These are phyloP conservation scores for Phaeotremella skinneri DNA, from an alignment of 768 basidiomycete species.

Conservation along the genomic window DNA sequence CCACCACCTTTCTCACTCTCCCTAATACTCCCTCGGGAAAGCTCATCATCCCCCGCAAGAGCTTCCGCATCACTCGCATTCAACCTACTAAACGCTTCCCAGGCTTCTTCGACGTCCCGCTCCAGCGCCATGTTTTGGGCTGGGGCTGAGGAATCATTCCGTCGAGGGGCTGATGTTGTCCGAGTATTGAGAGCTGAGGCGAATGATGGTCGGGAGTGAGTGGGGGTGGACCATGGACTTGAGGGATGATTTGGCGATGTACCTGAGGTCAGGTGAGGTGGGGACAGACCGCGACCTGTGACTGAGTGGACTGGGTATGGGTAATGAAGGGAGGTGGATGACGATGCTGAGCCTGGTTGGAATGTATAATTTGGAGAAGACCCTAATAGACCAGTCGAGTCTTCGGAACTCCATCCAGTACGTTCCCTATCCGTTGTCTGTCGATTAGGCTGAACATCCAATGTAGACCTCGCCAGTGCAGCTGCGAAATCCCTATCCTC, in stretches of 20 bases:
- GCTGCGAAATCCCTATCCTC: conserved; percentile 45
- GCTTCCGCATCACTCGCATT: conserved; percentile 12
- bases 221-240: neutral
- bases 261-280: neutral
- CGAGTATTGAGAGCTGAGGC: conserved; percentile 26
- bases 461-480: conserved; percentile 42
- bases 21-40: conserved; percentile 7
- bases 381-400: neutral
- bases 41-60: conserved; percentile 2
- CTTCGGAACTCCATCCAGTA: neutral
- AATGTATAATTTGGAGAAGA: conserved; percentile 1
- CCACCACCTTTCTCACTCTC: conserved; percentile 30
- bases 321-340: conserved; percentile 10
- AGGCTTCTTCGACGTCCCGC: conserved; percentile 40
- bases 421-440: neutral
- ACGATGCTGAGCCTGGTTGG: conserved; percentile 18
- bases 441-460: conserved; percentile 17
- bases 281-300: neutral
- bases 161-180: conserved; percentile 18
- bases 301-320: conserved; percentile 5
- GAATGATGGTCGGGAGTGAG: conserved; percentile 22
- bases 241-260: neutral
- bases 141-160: neutral
- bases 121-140: conserved; percentile 19
- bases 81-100: conserved; percentile 36